Base-by-base conservation (phyloP, 768 basidiomycete species). In the Fomitopsis serialis region DNA sequence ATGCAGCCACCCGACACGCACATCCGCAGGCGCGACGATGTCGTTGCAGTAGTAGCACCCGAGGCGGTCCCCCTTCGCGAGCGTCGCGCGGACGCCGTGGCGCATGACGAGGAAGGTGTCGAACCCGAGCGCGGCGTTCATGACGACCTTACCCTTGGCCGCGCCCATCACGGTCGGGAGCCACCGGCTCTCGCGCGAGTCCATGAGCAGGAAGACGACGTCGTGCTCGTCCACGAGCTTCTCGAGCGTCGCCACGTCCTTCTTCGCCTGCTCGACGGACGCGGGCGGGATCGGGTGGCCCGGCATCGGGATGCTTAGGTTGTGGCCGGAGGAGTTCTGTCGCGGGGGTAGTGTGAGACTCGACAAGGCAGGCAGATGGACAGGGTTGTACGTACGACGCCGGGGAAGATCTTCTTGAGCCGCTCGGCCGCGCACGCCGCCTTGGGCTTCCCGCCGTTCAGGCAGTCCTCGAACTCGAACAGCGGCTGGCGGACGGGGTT, bases 11-110 rank as follows among this genome's bases (percentile, higher is more conserved):
- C 50, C 54, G 53, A 44, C 45, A 36, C 42, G 24, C 11, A 69
- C 78, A 67, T 99, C 95, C 17, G 89, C 82, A 8, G 97, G 95
- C 0, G 96, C 97, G 36, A 98, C 94, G 53, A 98, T 90, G 59
- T 99, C 97, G 62, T 98, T 98, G 70, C 97, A 99, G 66, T 92
- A 99, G 67, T 99, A 98, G 64, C 97, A 99, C 3, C 97, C 96
- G 29, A 99, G 72, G 12, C 78, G 68, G 12, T 56, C 59, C 2
- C 64, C 63, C 13, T 71, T 70, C 25, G 72, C 56, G 54, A 59
- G 65, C 56, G 62, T 65, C 42, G 58, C 73, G 7, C 87, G 80
- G 3, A 85, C 77, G 2, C 95, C 97, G 63, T 98, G 96, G 1
- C 96, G 82, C 95, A 98, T 98, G 15, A 98, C 96, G 37, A 99